phyloP scores from a whole-genome alignment of 73 alveolate species.

The Paraurostyla sp. region DNA sequence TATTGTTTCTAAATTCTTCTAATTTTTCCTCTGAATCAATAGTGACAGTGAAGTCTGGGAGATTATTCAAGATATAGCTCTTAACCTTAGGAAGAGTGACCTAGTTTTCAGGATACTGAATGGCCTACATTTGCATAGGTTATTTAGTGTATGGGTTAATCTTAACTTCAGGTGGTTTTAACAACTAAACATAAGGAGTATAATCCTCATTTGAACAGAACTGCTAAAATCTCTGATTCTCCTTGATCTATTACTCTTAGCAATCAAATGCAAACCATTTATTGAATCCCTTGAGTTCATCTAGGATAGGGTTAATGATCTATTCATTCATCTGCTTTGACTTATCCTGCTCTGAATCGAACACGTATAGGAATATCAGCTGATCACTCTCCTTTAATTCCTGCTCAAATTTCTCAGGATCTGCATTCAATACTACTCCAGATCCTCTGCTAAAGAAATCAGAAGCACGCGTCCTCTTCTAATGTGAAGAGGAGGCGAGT shows the following conservation, averaged over 20 bases:
- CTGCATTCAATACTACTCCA: neutral
- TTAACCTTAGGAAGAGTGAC: neutral
- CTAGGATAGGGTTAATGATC: slow-evolving; percentile 11
- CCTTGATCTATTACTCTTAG: neutral
- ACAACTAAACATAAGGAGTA: neutral
- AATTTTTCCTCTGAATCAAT: neutral
- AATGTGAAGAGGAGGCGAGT: too few relatives aligned
- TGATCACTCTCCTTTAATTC: neutral
- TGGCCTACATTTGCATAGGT: neutral
- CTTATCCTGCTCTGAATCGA: slow-evolving; percentile 4
- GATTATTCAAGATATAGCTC: neutral
- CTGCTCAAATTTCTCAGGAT: neutral
- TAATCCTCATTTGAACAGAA: neutral
- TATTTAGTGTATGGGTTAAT: slow-evolving; percentile 32
- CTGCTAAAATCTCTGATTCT: slow-evolving; percentile 5
- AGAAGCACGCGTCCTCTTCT: neutral
- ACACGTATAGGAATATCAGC: slow-evolving; percentile 26
- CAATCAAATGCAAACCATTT: slow-evolving; percentile 22
- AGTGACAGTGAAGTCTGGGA: slow-evolving; percentile 27
- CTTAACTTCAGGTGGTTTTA: slow-evolving; percentile 39
- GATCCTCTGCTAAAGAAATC: neutral
- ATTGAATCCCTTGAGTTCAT: slow-evolving; percentile 22
- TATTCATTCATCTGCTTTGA: neutral
- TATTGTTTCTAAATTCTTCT: neutral
- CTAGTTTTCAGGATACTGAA: neutral